These are phyloP conservation scores for Petasospora rhodanensis DNA, from an alignment of 1,139 yeast genomes.

Conservation along the genomic window DNA sequence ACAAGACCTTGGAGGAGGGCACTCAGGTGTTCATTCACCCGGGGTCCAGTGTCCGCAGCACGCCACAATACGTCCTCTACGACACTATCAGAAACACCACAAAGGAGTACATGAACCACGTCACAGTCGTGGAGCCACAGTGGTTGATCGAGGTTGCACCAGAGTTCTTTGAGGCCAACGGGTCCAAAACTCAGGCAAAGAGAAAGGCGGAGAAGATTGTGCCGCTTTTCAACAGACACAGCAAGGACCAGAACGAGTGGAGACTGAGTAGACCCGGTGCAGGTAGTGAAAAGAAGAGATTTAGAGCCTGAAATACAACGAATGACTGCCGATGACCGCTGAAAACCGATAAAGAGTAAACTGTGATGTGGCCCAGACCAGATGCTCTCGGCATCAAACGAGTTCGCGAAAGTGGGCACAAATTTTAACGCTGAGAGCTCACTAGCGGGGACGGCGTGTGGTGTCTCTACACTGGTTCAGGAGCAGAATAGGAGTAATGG, in stretches of 20 bases:
- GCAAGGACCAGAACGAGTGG: conserved; percentile 52
- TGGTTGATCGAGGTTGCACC: conserved; percentile 91
- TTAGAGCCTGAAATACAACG: conserved; percentile 19
- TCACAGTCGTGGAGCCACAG: conserved; percentile 72
- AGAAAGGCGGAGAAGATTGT: conserved; percentile 49
- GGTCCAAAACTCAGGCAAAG: conserved; percentile 34
- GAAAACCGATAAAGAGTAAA: too few species aligned
- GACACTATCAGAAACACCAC: conserved; percentile 79
- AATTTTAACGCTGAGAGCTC: too few species aligned
- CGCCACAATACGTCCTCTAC: conserved; percentile 75
- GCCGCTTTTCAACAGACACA: conserved; percentile 57
- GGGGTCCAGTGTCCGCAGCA: conserved; percentile 71
- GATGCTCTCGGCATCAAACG: too few species aligned
- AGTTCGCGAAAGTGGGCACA: too few species aligned
- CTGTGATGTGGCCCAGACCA: too few species aligned
- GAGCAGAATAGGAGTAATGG: too few species aligned
- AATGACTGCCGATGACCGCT: too few species aligned
- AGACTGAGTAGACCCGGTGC: conserved; percentile 29
- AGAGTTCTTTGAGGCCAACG: conserved; percentile 61
- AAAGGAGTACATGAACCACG: conserved; percentile 89
- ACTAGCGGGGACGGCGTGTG: too few species aligned
- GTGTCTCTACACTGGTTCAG: too few species aligned
- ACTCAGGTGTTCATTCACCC: conserved; percentile 88
- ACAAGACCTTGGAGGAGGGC: conserved; percentile 69
- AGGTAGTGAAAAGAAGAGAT: conserved; percentile 15